phyloP scores from a whole-genome alignment of 225 moss, liverwort and hornwort genomes.

The Physcomitrellopsis africana region DNA sequence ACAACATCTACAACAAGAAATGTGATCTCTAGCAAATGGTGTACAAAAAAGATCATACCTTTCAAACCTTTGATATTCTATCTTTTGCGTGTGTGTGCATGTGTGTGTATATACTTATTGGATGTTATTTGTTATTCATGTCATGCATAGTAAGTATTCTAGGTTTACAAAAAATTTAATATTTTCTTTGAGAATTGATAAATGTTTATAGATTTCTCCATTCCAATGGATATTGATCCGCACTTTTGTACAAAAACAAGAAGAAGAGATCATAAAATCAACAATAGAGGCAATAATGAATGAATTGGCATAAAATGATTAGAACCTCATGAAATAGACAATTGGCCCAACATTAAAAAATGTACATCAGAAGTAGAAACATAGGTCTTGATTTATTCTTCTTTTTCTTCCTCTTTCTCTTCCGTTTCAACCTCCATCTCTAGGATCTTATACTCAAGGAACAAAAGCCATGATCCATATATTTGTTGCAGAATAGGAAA shows the following conservation, averaged over 20 bases:
- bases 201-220: neutral
- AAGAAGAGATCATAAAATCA: slow-evolving; percentile 61
- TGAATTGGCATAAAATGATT: slow-evolving; percentile 65
- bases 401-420: no score
- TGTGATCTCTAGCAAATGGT: slow-evolving; percentile 81
- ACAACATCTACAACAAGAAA: slow-evolving; percentile 54
- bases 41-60: neutral
- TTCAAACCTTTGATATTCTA: neutral
- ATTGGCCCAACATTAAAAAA: slow-evolving; percentile 65
- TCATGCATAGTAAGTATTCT: no score
- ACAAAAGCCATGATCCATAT: no score
- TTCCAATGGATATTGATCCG: neutral
- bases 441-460: slow-evolving; percentile 42
- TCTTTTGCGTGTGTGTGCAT: no score
- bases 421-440: slow-evolving; percentile 59
- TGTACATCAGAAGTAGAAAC: slow-evolving; percentile 34
- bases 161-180: no score
- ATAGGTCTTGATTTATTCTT: slow-evolving; percentile 29
- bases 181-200: no score
- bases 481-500: slow-evolving; percentile 35
- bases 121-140: neutral
- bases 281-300: slow-evolving; percentile 71
- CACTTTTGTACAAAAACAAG: slow-evolving; percentile 60
- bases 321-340: slow-evolving; percentile 54
- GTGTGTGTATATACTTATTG: neutral